Percentiles rank a stretch among this genome's conserved stretches.
phyloP scores from a whole-genome alignment of 768 basidiomycete genomes.

The Gautieria morchelliformis region DNA sequence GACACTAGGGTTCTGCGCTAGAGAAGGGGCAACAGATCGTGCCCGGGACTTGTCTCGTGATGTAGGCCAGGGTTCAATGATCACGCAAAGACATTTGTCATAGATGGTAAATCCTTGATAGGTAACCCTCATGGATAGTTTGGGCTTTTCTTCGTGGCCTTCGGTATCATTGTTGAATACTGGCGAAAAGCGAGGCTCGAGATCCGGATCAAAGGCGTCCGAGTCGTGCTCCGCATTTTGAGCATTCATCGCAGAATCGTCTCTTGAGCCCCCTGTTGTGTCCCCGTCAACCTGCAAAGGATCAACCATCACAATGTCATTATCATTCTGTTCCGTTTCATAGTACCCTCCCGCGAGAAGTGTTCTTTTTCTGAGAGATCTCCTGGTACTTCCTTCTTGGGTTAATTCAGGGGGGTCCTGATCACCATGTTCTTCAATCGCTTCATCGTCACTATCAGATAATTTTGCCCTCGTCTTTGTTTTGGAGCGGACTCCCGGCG shows the following conservation, averaged over 20 bases:
- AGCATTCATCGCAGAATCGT: neutral
- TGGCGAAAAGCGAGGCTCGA: conserved; percentile 13
- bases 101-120: conserved; percentile 66
- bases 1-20: conserved; percentile 21
- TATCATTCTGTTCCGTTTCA: neutral
- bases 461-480: neutral
- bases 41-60: conserved; percentile 28
- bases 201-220: neutral
- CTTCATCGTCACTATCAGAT: neutral
- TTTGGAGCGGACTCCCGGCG: neutral
- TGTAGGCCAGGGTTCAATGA: conserved; percentile 74
- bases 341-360: neutral
- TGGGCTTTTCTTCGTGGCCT: conserved; percentile 60
- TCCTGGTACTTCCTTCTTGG: neutral
- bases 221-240: neutral
- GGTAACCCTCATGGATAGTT: conserved; percentile 52
- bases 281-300: neutral
- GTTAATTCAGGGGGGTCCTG: neutral
- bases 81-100: conserved; percentile 67
- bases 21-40: conserved; percentile 22
- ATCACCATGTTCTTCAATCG: neutral
- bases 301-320: neutral
- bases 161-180: conserved; percentile 34
- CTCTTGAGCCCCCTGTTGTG: conserved; percentile 2
- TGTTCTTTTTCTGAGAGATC: neutral